phyloP scores from a whole-genome alignment of 306 rosid genomes.

The Rubus idaeus region DNA sequence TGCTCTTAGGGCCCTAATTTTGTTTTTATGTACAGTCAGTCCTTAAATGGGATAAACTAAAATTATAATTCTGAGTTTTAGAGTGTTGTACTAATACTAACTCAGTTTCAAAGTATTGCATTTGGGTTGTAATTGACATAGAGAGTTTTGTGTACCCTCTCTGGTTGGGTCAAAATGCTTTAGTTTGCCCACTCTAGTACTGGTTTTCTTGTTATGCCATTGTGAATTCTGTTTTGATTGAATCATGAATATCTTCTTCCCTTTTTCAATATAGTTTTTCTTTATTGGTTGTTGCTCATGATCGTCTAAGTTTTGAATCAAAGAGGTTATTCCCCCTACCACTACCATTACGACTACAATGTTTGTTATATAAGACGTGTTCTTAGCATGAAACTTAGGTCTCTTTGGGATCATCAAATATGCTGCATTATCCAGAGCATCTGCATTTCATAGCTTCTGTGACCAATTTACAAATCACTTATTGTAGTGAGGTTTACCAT shows the following conservation, averaged over 20 bases:
- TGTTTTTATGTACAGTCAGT: background rate
- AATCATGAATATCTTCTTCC: background rate
- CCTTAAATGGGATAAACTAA: too few species aligned
- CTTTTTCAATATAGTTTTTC: too few species aligned
- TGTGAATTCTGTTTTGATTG: background rate
- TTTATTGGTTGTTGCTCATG: background rate
- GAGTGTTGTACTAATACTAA: too few species aligned
- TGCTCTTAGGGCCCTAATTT: background rate
- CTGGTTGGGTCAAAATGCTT: background rate
- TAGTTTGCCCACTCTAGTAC: background rate
- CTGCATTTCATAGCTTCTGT: background rate
- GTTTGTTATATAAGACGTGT: background rate
- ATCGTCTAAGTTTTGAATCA: background rate
- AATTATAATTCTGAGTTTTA: too few species aligned
- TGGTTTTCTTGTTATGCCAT: too few species aligned
- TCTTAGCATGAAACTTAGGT: background rate
- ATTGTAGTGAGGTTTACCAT: background rate
- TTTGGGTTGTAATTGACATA: background rate
- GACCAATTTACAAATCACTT: background rate
- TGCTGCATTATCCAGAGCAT: background rate
- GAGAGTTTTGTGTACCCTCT: background rate
- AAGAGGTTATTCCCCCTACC: background rate
- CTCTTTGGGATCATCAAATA: background rate
- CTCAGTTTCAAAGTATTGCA: background rate
- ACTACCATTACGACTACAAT: background rate